Evolutionary conservation across 495 filamentous ascomycete genomes (phyloP).

Genomic region (Penicillium steckii): DNA sequence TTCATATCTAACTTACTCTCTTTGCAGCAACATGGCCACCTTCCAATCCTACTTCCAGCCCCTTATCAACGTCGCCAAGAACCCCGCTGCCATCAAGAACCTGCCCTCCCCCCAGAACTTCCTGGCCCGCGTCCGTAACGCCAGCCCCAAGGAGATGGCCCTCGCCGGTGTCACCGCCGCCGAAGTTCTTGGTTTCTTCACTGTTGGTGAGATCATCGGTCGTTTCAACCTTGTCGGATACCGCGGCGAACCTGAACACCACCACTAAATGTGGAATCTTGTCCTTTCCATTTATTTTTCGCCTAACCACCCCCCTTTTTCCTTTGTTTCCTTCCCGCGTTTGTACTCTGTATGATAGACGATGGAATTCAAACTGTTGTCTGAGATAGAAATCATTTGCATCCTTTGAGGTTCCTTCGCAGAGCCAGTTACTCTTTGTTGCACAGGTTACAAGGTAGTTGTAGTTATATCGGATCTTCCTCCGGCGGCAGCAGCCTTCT

Average conservation of each 20-base stretch:
- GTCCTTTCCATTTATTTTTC: conserved; percentile 31
- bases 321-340: conserved; percentile 37
- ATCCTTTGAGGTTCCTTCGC: not conserved
- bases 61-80: conserved; percentile 61
- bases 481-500: no score
- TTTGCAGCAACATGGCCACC: conserved; percentile 64
- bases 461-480: no score
- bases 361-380: conserved; percentile 54
- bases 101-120: conserved; percentile 48
- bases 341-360: conserved; percentile 56
- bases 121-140: conserved; percentile 63
- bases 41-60: conserved; percentile 88
- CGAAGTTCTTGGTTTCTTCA: conserved; percentile 95
- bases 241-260: conserved; percentile 61
- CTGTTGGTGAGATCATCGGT: conserved; percentile 94
- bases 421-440: not conserved
- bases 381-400: conserved; percentile 35
- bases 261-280: conserved; percentile 54
- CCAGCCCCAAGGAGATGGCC: conserved; percentile 65
- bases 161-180: conserved; percentile 73
- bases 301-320: conserved; percentile 25
- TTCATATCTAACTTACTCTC: conserved; percentile 18
- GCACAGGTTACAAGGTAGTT: not conserved
- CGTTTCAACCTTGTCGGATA: conserved; percentile 93
- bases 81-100: conserved; percentile 56